phyloP scores from a whole-genome alignment of 1,284 basidiomycete genomes.

The Marasmius tenuissimus region DNA sequence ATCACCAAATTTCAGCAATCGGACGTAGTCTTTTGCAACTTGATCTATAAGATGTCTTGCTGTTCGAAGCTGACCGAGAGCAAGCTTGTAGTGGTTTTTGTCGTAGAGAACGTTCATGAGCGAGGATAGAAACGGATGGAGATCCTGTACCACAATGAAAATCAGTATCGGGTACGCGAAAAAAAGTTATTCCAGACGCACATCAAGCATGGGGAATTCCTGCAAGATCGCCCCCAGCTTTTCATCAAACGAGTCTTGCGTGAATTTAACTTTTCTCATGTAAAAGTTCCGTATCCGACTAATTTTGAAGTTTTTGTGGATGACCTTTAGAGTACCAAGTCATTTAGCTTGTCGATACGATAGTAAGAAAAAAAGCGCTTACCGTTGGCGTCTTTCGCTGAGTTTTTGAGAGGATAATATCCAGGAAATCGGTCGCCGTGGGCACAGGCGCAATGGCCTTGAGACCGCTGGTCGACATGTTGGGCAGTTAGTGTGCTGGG shows the following conservation, averaged over 20 bases:
- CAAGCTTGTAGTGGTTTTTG: constrained; percentile 99
- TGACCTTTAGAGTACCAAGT: constrained; percentile 54
- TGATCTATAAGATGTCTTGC: constrained; percentile 93
- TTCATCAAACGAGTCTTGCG: constrained; percentile 96
- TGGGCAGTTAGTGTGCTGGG: constrained; percentile 13
- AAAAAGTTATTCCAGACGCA: constrained; percentile 36
- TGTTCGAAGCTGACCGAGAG: constrained; percentile 91
- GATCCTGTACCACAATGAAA: constrained; percentile 56
- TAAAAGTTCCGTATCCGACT: constrained; percentile 93
- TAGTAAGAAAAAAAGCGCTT: constrained; percentile 19
- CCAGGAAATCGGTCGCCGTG: constrained; percentile 92
- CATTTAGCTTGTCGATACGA: not conserved
- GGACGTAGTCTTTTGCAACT: constrained; percentile 93
- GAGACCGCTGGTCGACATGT: constrained; percentile 85
- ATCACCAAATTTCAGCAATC: constrained; percentile 94
- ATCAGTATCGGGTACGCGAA: constrained; percentile 3
- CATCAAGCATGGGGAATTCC: constrained; percentile 97
- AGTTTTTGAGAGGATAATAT: constrained; percentile 92
- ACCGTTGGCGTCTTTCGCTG: constrained; percentile 98
- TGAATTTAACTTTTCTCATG: constrained; percentile 99
- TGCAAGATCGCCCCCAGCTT: constrained; percentile 92
- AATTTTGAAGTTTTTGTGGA: constrained; percentile 99
- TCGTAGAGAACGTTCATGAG: constrained; percentile 97
- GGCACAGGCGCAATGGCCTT: constrained; percentile 98
- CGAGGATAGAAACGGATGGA: constrained; percentile 93